phyloP scores from a whole-genome alignment of 1,139 yeast species.

The Pichia sp. region DNA sequence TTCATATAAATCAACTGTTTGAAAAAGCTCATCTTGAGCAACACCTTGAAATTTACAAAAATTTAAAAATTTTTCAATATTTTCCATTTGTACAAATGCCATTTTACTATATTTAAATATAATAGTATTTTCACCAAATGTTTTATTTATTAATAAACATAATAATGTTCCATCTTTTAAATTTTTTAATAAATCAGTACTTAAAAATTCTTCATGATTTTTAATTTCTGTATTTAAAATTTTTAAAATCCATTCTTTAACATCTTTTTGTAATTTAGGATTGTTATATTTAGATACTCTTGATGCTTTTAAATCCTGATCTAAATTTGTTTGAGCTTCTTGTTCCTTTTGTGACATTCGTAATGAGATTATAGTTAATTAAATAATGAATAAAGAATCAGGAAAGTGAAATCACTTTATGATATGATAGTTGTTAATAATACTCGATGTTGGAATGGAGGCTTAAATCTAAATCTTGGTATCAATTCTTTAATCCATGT shows the following conservation, averaged over 20 bases:
- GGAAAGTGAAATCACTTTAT: too few relatives aligned
- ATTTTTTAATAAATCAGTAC: slow-evolving; percentile 40
- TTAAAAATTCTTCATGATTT: slow-evolving; percentile 15
- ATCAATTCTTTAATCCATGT: too few relatives aligned
- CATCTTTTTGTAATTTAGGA: slow-evolving; percentile 31
- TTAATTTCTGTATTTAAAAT: slow-evolving; percentile 27
- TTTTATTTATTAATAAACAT: slow-evolving; percentile 41
- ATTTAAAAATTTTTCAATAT: slow-evolving; percentile 63
- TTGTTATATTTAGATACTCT: slow-evolving; percentile 44
- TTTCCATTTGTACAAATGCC: slow-evolving; percentile 84
- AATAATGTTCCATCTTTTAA: slow-evolving; percentile 63
- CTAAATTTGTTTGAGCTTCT: slow-evolving; percentile 40
- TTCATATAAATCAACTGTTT: slow-evolving; percentile 75
- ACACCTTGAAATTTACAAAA: slow-evolving; percentile 60
- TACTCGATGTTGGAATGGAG: too few relatives aligned
- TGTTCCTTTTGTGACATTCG: slow-evolving; percentile 5
- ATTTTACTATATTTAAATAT: slow-evolving; percentile 59
- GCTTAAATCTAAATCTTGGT: too few relatives aligned
- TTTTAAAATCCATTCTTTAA: slow-evolving; percentile 44
- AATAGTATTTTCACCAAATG: slow-evolving; percentile 35
- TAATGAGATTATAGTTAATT: neutral
- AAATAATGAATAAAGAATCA: neutral
- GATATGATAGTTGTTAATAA: too few relatives aligned
- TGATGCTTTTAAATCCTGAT: slow-evolving; percentile 47
- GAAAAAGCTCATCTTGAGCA: slow-evolving; percentile 79